Base-by-base conservation (phyloP, 2,329 filamentous ascomycete species). In the Fusarium pseudograminearum region DNA sequence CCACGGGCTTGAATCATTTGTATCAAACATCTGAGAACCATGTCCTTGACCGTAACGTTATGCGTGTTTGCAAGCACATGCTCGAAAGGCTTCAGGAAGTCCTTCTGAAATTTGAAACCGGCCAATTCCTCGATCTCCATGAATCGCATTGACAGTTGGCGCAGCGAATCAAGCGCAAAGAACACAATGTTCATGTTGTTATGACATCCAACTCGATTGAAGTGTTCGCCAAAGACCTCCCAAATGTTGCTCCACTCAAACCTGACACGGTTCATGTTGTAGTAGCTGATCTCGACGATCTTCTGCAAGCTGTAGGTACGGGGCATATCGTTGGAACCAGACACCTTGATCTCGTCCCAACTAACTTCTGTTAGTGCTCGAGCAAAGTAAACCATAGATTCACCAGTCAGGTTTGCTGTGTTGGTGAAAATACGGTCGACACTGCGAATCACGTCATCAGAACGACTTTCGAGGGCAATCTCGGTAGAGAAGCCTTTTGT, bases 101-200 rank as follows among this genome's bases (percentile, higher is more conserved):
- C 95, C 79, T 99, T 99, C 76, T 99, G 96, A 77, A 99, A 99
- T 80, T 98, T 98, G 87, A 99, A 99, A 76, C 97, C 96, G 2
- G 96, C 93, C 72, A 99, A 82, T 79, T 99, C 96, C 78, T 97
- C 96, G 65, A 98, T 94, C 80, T 99, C 96, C 92, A 99, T 93
- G 78, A 99, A 99, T 20, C 94, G 91, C 94, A 99, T 98, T 1
- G 95, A 98, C 41, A 99, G 83, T 79, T 99, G 96, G 41, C 97
- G 89, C 45, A 99, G 82, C 5, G 95, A 98, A 81, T 99, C 97
- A 30, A 99, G 86, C 5, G 96, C 96, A 76, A 99, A 99, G 82
- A 97, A 98, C 14, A 99, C 97, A 54, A 99, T 96, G 9, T 93
- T 92, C 15, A 96, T 97, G 81, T 99, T 99, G 75, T 91, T 93